Conservation (phyloP, 768 basidiomycete species). For the Boletus speciosus region DNA sequence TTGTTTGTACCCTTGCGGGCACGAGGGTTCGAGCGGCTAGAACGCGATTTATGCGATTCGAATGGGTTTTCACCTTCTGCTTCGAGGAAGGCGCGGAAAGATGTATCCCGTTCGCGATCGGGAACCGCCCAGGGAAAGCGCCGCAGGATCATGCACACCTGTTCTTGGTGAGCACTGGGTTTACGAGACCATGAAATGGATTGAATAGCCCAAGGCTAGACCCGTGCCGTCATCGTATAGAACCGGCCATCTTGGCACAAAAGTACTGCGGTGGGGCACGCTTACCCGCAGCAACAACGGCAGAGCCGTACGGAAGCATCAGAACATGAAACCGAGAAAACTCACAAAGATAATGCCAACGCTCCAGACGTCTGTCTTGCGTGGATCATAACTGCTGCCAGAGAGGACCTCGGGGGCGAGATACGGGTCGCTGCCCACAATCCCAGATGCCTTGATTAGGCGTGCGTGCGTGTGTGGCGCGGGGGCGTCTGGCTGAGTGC, state of each 20-base stretch:
- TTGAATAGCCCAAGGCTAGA: neutral
- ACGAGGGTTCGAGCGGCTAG: slow-evolving; percentile 9
- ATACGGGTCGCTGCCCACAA: slow-evolving; percentile 98
- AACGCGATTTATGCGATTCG: slow-evolving; percentile 27
- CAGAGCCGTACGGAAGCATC: neutral
- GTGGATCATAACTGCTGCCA: slow-evolving; percentile 83
- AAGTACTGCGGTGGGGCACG: slow-evolving; percentile 1
- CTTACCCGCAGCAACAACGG: neutral
- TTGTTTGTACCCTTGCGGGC: slow-evolving; percentile 6
- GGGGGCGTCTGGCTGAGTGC: slow-evolving; percentile 19
- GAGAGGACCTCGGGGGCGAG: slow-evolving; percentile 93
- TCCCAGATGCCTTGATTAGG: slow-evolving; percentile 68
- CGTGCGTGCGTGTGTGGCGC: slow-evolving; percentile 40
- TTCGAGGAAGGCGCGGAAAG: slow-evolving; percentile 87
- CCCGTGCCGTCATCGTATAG: slow-evolving; percentile 2
- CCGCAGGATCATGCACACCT: slow-evolving; percentile 87
- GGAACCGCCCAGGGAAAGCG: slow-evolving; percentile 99
- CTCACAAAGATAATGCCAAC: slow-evolving; percentile 94
- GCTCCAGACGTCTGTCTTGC: slow-evolving; percentile 98
- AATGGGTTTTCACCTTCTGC: slow-evolving; percentile 82
- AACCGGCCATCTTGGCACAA: neutral
- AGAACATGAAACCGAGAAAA: neutral
- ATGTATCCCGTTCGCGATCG: slow-evolving; percentile 88
- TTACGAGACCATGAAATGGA: slow-evolving; percentile 7
- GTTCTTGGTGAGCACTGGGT: slow-evolving; percentile 7